phyloP scores from a whole-genome alignment of 768 basidiomycete species.

The Hemileccinum rubropunctum region DNA sequence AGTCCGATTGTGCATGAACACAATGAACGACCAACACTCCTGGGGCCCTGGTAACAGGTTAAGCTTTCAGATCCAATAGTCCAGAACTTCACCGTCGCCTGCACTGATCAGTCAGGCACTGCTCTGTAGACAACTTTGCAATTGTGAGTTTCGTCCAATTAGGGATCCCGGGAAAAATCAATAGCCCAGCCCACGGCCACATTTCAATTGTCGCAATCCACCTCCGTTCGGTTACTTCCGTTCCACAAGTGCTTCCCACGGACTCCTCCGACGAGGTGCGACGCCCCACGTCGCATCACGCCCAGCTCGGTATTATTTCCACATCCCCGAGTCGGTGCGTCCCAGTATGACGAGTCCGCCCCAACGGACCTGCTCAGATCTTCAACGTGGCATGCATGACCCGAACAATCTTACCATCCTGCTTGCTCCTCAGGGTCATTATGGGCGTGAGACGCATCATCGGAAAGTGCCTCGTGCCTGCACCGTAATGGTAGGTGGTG shows the following conservation, averaged over 20 bases:
- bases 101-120: no score
- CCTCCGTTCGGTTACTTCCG: constrained; percentile 30
- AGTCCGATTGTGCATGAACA: no score
- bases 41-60: constrained; percentile 6
- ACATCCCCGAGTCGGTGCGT: not conserved
- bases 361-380: not conserved
- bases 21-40: no score
- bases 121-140: no score
- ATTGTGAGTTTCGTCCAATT: no score
- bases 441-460: constrained; percentile 25
- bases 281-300: not conserved
- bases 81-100: no score
- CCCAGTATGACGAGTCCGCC: not conserved
- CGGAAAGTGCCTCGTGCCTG: constrained; percentile 31
- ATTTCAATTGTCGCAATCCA: no score
- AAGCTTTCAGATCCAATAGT: no score
- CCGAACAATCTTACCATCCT: not conserved
- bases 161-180: no score
- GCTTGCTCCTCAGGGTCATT: constrained; percentile 23
- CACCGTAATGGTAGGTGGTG: constrained; percentile 8
- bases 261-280: constrained; percentile 18
- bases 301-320: not conserved
- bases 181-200: no score
- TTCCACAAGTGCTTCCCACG: constrained; percentile 19
- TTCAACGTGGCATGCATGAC: not conserved